Percentiles rank a stretch among this genome's conserved stretches.
phyloP scores from a whole-genome alignment of 257 asterid genomes.

The Phtheirospermum japonicum region DNA sequence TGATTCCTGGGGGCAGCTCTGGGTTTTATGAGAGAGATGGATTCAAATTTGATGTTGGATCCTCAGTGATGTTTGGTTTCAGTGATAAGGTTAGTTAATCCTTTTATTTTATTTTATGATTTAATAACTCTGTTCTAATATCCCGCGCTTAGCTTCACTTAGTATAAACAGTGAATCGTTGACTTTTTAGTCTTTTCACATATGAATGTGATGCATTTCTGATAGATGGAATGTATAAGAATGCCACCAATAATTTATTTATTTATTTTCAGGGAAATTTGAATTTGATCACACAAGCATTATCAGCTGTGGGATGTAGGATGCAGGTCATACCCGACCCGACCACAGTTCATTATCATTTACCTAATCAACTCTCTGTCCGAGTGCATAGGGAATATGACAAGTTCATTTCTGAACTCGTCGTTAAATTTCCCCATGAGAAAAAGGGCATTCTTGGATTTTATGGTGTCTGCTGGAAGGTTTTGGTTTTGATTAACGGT shows the following conservation, averaged over 20 bases:
- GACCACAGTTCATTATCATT: constrained; percentile 90
- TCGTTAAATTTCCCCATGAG: constrained; percentile 83
- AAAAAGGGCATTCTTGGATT: constrained; percentile 79
- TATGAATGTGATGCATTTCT: no score
- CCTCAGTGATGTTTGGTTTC: constrained; percentile 98
- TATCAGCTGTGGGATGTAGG: constrained; percentile 92
- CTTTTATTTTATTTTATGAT: neutral
- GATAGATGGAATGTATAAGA: no score
- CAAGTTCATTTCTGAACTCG: constrained; percentile 72
- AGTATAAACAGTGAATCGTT: no score
- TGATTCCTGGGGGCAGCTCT: constrained; percentile 98
- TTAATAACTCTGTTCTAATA: neutral
- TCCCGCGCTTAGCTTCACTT: no score
- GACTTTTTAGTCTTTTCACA: no score
- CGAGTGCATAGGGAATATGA: constrained; percentile 76
- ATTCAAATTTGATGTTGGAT: constrained; percentile 90
- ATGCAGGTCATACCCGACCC: constrained; percentile 94
- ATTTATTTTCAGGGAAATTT: constrained; percentile 80
- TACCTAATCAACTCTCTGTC: constrained; percentile 80
- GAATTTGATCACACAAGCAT: constrained; percentile 90
- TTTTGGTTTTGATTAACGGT: constrained; percentile 48
- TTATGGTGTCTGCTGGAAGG: constrained; percentile 97
- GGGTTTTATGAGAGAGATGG: constrained; percentile 88
- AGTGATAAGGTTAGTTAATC: constrained; percentile 80
- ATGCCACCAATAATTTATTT: neutral